Conservation (phyloP, 1,284 basidiomycete species). For the Puccinia coronata region DNA sequence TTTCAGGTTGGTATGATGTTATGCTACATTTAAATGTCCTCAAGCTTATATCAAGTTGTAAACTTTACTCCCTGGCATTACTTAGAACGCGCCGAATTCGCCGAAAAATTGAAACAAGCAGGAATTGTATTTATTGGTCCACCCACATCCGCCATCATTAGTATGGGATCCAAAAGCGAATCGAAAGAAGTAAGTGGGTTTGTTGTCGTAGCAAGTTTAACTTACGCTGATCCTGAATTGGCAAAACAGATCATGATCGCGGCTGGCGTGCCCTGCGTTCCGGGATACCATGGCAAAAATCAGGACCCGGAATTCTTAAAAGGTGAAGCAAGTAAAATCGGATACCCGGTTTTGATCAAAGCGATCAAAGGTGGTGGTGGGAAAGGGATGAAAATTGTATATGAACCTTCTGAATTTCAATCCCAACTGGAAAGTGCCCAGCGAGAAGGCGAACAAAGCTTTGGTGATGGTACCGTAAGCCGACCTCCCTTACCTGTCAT, state of each 20-base stretch:
- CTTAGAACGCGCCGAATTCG: conserved; percentile 62
- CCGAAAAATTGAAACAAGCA: conserved; percentile 52
- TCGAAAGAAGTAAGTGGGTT: conserved; percentile 47
- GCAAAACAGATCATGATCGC: conserved; percentile 71
- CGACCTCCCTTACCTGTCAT: not conserved
- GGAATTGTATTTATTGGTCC: conserved; percentile 59
- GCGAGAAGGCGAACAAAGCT: conserved; percentile 80
- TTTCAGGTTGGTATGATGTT: conserved; percentile 27
- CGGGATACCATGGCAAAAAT: conserved; percentile 79
- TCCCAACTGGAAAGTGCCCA: conserved; percentile 80
- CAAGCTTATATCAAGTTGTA: too few relatives aligned
- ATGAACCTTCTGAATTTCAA: conserved; percentile 67
- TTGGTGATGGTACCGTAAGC: conserved; percentile 69
- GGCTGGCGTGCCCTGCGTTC: conserved; percentile 89
- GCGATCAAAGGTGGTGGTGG: conserved; percentile 60
- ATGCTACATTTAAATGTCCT: not conserved
- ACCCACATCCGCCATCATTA: conserved; percentile 59
- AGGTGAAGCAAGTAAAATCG: conserved; percentile 64
- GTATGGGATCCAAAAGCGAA: conserved; percentile 77
- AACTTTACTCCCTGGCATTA: not conserved
- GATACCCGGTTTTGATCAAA: conserved; percentile 60
- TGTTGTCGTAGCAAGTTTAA: not conserved
- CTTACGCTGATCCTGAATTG: conserved; percentile 73
- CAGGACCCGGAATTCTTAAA: conserved; percentile 71
- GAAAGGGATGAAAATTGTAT: conserved; percentile 61